phyloP scores from a whole-genome alignment of 73 alveolate genomes.

The Tetrahymena borealis region DNA sequence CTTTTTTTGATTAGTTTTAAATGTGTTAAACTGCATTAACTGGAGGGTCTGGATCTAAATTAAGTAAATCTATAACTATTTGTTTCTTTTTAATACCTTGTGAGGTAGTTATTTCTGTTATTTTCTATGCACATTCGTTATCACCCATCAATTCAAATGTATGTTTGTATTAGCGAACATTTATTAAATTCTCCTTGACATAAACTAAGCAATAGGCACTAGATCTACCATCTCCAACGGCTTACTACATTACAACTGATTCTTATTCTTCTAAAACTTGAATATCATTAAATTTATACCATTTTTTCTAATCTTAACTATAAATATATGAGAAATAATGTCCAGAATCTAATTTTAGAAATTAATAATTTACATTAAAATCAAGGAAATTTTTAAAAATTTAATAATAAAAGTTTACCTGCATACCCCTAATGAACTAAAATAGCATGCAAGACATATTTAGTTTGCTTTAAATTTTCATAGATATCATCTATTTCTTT shows the following conservation, averaged over 20 bases:
- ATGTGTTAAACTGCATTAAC: background rate
- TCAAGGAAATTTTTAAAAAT: background rate
- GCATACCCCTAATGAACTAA: background rate
- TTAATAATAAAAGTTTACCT: too few species aligned
- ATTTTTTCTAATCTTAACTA: background rate
- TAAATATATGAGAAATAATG: background rate
- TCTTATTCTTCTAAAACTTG: background rate
- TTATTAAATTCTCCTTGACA: background rate
- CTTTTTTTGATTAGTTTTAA: background rate
- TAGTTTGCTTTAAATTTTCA: background rate
- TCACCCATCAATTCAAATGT: background rate
- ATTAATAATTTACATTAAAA: background rate
- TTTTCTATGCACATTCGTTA: background rate
- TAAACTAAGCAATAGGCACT: background rate
- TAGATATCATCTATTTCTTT: background rate
- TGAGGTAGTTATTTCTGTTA: background rate
- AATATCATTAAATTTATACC: background rate
- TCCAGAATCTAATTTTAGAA: background rate
- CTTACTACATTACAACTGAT: background rate
- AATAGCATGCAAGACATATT: background rate
- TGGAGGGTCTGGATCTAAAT: background rate
- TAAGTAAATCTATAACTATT: background rate
- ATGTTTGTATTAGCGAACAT: background rate
- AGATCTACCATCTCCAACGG: conserved; percentile 1
- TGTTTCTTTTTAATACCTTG: background rate